Conservation (phyloP, 768 basidiomycete species). For the Pisolithus orientalis region DNA sequence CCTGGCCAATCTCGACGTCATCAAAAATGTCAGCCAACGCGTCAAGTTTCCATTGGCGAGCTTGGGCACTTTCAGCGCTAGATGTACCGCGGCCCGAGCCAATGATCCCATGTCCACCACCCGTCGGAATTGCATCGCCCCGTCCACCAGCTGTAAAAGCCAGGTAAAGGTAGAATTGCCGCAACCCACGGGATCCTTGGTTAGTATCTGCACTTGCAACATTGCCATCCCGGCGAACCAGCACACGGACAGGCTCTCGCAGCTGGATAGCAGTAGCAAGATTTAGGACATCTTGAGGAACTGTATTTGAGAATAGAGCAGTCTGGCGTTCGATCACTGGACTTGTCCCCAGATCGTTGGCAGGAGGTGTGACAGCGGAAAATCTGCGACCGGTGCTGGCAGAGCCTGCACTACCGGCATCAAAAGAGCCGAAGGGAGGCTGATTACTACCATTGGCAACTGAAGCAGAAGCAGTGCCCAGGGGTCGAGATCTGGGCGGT, state of each 20-base stretch:
- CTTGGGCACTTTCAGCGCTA: slow-evolving; percentile 77
- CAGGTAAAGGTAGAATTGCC: slow-evolving; percentile 95
- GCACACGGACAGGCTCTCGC: slow-evolving; percentile 94
- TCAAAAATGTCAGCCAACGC: slow-evolving; percentile 87
- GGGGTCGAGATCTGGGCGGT: slow-evolving; percentile 68
- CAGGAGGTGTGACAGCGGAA: slow-evolving; percentile 47
- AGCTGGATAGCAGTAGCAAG: slow-evolving; percentile 90
- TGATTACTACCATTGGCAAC: slow-evolving; percentile 28
- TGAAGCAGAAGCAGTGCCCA: slow-evolving; percentile 30
- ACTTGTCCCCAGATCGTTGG: slow-evolving; percentile 30
- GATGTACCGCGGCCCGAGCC: slow-evolving; percentile 84
- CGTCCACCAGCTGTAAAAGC: slow-evolving; percentile 88
- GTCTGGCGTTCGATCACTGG: slow-evolving; percentile 74
- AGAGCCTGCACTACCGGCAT: slow-evolving; percentile 31
- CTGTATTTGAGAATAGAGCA: slow-evolving; percentile 95
- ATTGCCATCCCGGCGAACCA: slow-evolving; percentile 88
- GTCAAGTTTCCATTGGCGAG: slow-evolving; percentile 92
- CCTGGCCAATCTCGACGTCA: slow-evolving; percentile 74
- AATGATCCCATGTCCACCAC: slow-evolving; percentile 79
- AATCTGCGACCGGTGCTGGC: slow-evolving; percentile 48
- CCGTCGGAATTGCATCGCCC: slow-evolving; percentile 45
- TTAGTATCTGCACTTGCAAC: slow-evolving; percentile 62
- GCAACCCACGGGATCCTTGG: slow-evolving; percentile 75
- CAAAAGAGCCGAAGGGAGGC: slow-evolving; percentile 43
- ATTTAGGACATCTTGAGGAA: slow-evolving; percentile 95